These are phyloP conservation scores for Phytophthora tubulina DNA, from an alignment of 352 stramenopile species.

Conservation along the genomic window DNA sequence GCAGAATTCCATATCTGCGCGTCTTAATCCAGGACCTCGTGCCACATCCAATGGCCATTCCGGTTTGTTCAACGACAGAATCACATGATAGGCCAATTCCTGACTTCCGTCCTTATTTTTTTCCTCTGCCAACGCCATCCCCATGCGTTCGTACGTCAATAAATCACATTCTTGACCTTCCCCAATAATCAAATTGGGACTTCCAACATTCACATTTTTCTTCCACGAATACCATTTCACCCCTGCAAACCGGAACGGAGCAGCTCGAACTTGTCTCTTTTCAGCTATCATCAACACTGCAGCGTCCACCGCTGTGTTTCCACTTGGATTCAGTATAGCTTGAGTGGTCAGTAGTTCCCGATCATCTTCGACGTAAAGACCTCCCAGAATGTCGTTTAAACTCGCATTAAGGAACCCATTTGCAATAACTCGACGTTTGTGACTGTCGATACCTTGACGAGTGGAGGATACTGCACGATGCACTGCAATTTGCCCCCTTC, in stretches of 20 bases:
- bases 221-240: slow-evolving; percentile 67
- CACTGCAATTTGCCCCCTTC: slow-evolving; percentile 53
- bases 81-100: slow-evolving; percentile 63
- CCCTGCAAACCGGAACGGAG: slow-evolving; percentile 66
- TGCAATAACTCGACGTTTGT: slow-evolving; percentile 45
- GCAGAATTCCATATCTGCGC: slow-evolving; percentile 55
- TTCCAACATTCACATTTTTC: slow-evolving; percentile 6
- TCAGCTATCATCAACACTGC: slow-evolving; percentile 54
- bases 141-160: slow-evolving; percentile 73
- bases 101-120: slow-evolving; percentile 13
- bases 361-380: slow-evolving; percentile 56
- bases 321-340: slow-evolving; percentile 44
- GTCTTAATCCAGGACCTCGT: slow-evolving; percentile 32
- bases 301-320: slow-evolving; percentile 43
- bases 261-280: slow-evolving; percentile 29
- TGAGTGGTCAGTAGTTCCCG: slow-evolving; percentile 47
- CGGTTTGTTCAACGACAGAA: slow-evolving; percentile 55
- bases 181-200: slow-evolving; percentile 10
- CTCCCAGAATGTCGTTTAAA: slow-evolving; percentile 49
- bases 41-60: slow-evolving; percentile 48
- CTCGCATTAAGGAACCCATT: slow-evolving; percentile 54
- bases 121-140: slow-evolving; percentile 49
- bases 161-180: slow-evolving; percentile 48
- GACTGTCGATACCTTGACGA: slow-evolving; percentile 12
- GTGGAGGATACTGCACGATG: slow-evolving; percentile 30